Conservation (phyloP, 139 green algal genomes). For the Chlorella sp. region DNA sequence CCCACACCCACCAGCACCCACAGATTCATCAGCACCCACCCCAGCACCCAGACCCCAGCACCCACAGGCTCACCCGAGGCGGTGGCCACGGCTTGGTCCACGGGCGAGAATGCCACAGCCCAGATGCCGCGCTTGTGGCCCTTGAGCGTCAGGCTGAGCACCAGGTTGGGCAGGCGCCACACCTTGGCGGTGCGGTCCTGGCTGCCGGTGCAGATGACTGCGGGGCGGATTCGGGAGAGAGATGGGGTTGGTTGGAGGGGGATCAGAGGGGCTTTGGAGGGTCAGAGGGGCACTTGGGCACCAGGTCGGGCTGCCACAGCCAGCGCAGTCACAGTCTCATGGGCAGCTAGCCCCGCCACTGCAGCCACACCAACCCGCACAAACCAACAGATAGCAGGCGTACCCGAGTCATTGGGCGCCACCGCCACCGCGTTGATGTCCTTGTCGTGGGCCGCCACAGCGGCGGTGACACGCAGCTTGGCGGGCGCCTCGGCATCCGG, state of each 20-base stretch:
- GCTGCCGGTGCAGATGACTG: slow-evolving; percentile 77
- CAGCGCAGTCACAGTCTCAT: no score
- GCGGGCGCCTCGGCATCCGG: background rate
- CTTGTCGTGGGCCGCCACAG: slow-evolving; percentile 96
- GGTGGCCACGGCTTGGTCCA: slow-evolving; percentile 77
- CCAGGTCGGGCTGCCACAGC: no score
- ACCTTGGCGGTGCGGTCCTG: slow-evolving; percentile 90
- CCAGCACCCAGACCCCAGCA: no score
- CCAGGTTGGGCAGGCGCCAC: slow-evolving; percentile 88
- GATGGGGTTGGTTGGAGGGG: background rate
- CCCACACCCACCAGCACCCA: no score
- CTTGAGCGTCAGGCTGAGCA: slow-evolving; percentile 60
- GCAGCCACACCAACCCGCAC: no score
- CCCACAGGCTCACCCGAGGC: slow-evolving; percentile 48
- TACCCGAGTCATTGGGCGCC: slow-evolving; percentile 70
- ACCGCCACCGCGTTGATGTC: slow-evolving; percentile 96
- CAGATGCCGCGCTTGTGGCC: slow-evolving; percentile 97
- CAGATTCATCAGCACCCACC: no score
- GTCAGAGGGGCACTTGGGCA: no score
- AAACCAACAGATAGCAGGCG: background rate
- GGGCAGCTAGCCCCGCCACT: no score
- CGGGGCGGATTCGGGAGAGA: background rate
- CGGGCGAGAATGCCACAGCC: slow-evolving; percentile 90
- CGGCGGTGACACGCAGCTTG: slow-evolving; percentile 67
- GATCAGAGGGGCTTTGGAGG: no score